A percentile compares a stretch with the other conserved stretches of the same genome.
These are phyloP conservation scores for Paxillus rubicundulus DNA, from an alignment of 768 basidiomycete species.

Conservation along the genomic window DNA sequence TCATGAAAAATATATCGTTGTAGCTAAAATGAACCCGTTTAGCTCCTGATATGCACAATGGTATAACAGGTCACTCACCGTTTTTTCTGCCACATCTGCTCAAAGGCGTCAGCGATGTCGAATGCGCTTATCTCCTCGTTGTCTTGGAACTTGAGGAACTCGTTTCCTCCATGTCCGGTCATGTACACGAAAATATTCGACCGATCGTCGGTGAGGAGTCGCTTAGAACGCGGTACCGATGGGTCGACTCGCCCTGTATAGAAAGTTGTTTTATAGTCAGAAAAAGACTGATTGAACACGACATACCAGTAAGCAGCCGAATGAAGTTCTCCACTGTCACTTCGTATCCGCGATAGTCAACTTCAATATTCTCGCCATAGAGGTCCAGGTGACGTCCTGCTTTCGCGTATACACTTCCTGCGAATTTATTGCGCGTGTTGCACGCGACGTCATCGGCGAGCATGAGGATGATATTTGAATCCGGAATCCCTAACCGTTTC, in stretches of 20 bases:
- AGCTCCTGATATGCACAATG: background rate
- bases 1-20: slow-evolving; percentile 97
- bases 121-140: slow-evolving; percentile 97
- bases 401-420: slow-evolving; percentile 92
- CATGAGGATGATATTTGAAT: slow-evolving; percentile 99
- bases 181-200: slow-evolving; percentile 97
- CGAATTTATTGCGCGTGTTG: slow-evolving; percentile 87
- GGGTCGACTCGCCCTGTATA: slow-evolving; percentile 76
- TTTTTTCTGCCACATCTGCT: slow-evolving; percentile 98
- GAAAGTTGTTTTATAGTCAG: background rate
- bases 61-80: slow-evolving; percentile 45
- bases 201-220: slow-evolving; percentile 83
- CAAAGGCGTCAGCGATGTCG: slow-evolving; percentile 96
- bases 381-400: slow-evolving; percentile 78
- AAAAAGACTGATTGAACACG: background rate
- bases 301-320: slow-evolving; percentile 83
- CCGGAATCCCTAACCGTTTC: slow-evolving; percentile 95
- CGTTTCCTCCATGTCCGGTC: slow-evolving; percentile 98
- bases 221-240: slow-evolving; percentile 87
- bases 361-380: slow-evolving; percentile 96
- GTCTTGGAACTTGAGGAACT: slow-evolving; percentile 99
- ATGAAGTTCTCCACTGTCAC: slow-evolving; percentile 97
- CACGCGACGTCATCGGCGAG: slow-evolving; percentile 96
- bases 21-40: slow-evolving; percentile 51
- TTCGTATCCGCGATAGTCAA: slow-evolving; percentile 97